Percentiles rank a stretch among this genome's conserved stretches.
Conservation (phyloP, 768 basidiomycete genomes). For the Lactarius quietus region DNA sequence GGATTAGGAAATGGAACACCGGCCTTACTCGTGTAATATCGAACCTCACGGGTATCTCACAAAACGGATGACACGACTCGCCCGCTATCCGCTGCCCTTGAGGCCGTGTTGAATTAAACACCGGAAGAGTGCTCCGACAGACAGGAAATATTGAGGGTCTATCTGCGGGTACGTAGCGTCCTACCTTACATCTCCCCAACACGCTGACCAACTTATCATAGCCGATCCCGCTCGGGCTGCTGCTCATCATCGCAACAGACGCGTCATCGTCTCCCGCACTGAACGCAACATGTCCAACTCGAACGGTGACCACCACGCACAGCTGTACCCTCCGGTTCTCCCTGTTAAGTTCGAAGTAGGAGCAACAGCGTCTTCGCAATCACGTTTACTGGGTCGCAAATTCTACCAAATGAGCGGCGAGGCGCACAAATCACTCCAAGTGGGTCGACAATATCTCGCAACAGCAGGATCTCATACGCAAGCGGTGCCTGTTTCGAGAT, state of each 20-base stretch:
- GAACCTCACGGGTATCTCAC: constrained; percentile 97
- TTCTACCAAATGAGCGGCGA: constrained; percentile 86
- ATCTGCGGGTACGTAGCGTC: constrained; percentile 49
- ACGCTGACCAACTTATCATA: constrained; percentile 33
- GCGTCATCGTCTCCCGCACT: constrained; percentile 39
- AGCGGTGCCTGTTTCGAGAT: constrained; percentile 84
- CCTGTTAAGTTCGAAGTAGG: constrained; percentile 46
- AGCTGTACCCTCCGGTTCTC: constrained; percentile 45
- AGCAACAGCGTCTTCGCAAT: constrained; percentile 86
- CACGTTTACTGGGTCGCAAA: constrained; percentile 90
- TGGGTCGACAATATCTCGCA: constrained; percentile 91
- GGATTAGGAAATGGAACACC: constrained; percentile 78
- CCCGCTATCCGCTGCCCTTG: no score
- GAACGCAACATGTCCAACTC: constrained; percentile 41
- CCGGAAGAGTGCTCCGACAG: no score
- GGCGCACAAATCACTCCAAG: constrained; percentile 80
- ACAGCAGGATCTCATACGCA: no score
- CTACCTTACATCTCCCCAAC: background rate
- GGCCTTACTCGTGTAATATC: constrained; percentile 92
- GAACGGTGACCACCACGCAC: constrained; percentile 37
- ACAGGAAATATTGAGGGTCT: no score
- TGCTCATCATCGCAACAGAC: constrained; percentile 76
- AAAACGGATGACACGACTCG: no score
- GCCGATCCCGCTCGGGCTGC: constrained; percentile 95
- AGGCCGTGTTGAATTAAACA: no score